Base-by-base conservation (phyloP, 2,329 filamentous ascomycete species). In the Rhinocladiella mackenziei region DNA sequence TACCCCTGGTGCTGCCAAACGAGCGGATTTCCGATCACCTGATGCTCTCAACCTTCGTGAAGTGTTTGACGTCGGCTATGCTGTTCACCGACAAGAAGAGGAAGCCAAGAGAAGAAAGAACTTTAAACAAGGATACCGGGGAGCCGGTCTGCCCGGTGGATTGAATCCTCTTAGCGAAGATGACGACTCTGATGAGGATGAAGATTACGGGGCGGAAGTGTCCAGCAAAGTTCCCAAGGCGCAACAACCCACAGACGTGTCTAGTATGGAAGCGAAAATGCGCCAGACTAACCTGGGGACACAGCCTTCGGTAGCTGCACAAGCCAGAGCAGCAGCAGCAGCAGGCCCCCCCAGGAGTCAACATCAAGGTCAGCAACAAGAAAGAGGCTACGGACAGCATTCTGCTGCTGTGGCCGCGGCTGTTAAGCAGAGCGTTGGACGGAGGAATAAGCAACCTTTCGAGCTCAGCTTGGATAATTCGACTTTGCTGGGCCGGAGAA, bases 21-120 rank as follows among this genome's bases (percentile, higher is more conserved):
- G 86, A 13, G 81, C 84, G 68, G 92, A 98, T 65, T 98, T 97
- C 81, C 81, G 92, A 45, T 97, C 89, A 0, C 92, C 92, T 0
- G 92, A 89, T 38, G 89, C 88, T 2, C 84, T 98, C 66, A 97
- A 97, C 62, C 73, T 98, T 9, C 87, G 92, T 48, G 92, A 98
- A 66, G 89, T 97, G 2, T 98, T 98, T 56, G 92, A 98, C 60
- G 91, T 98, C 36, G 84, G 88, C n/a, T 98, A 98, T 60, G 91
- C 92, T 6, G 92, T 98, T 6, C 92, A 97, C 63, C 77, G 92
- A 34, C 89, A 97, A 65, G 92, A 97, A 66, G 92, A 98, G 63
- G 92, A 97, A 66, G 83, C 81, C 58, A 97, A 96, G 70, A 82
- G 89, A 41, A 80, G 88, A 53, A 94, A 94, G 66, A 86, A 94